These are phyloP conservation scores for Ceratocystis smalleyi DNA, from an alignment of 2,329 filamentous ascomycete species.

Conservation along the genomic window DNA sequence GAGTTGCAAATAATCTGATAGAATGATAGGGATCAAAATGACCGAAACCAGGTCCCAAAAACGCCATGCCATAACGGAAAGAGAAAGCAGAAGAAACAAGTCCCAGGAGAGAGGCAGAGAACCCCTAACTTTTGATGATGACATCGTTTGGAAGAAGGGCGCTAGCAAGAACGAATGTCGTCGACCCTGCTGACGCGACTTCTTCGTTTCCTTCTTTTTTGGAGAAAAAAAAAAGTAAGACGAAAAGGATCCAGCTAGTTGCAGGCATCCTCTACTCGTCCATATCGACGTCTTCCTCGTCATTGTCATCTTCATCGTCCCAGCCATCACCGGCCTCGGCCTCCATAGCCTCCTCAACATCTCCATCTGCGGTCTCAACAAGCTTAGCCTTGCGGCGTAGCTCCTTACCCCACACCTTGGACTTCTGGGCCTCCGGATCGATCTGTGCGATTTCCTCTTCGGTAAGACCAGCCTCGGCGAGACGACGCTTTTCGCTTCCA, in stretches of 20 bases:
- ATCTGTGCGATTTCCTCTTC: conserved; percentile 36
- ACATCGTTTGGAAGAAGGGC: neutral
- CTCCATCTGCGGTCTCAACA: conserved; percentile 20
- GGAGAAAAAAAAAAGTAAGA: neutral
- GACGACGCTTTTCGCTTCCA: conserved; percentile 43
- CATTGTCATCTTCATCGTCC: conserved; percentile 24
- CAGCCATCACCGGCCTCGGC: conserved; percentile 20
- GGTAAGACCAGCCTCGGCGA: conserved; percentile 38
- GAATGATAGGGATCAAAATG: conserved; percentile 17
- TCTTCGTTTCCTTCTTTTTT: neutral
- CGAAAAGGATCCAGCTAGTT: conserved; percentile 15
- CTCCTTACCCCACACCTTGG: conserved; percentile 30
- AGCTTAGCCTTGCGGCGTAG: conserved; percentile 21
- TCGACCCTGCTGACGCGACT: neutral
- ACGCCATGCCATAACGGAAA: conserved; percentile 17
- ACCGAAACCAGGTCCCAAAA: conserved; percentile 16
- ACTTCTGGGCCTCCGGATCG: conserved; percentile 26
- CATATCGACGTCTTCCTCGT: conserved; percentile 28
- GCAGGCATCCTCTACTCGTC: conserved; percentile 23
- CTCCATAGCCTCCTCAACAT: conserved; percentile 19
- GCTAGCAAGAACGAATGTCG: neutral
- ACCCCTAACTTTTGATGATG: conserved; percentile 10
- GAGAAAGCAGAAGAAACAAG: conserved; percentile 14
- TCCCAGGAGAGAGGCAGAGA: conserved; percentile 7
- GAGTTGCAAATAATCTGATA: conserved; percentile 10